Conservation (phyloP, 306 rosid genomes). For the Cyclanthera cordifolia region DNA sequence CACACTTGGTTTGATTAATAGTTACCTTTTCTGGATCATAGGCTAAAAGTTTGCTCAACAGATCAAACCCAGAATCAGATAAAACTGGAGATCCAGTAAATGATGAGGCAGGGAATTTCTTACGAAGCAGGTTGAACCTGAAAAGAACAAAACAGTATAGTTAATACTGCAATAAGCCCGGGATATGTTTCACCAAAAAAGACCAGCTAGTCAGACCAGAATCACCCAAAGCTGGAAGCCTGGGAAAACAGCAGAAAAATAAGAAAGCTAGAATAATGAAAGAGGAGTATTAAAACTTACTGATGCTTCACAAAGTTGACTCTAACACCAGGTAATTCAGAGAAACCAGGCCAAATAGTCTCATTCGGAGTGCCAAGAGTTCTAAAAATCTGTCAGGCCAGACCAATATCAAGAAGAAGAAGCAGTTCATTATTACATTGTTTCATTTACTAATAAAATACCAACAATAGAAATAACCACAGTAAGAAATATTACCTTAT, state of each 20-base stretch:
- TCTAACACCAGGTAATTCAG: constrained; percentile 59
- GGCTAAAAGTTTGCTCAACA: constrained; percentile 58
- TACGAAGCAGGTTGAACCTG: constrained; percentile 60
- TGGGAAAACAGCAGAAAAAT: constrained; percentile 90
- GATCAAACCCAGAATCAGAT: constrained; percentile 69
- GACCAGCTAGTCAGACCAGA: constrained; percentile 89
- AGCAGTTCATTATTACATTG: constrained; percentile 8
- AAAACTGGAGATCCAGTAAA: constrained; percentile 72
- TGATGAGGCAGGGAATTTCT: constrained; percentile 70
- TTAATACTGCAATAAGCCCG: constrained; percentile 38
- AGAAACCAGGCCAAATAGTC: constrained; percentile 68
- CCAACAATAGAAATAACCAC: neutral
- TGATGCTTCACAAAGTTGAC: constrained; percentile 57
- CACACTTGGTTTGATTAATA: neutral
- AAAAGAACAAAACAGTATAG: constrained; percentile 20
- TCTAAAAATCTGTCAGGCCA: constrained; percentile 53
- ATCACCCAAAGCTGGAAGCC: constrained; percentile 99
- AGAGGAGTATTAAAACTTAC: constrained; percentile 34
- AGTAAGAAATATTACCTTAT: constrained; percentile 35
- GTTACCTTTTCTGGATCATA: constrained; percentile 64
- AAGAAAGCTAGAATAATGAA: constrained; percentile 40
- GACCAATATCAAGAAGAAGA: neutral
- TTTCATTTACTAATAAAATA: neutral
- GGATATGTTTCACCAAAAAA: constrained; percentile 54
- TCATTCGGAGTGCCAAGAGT: constrained; percentile 73